Evolutionary conservation across 2,329 filamentous ascomycete genomes (phyloP), one percentile per base, ranked within the genome.

Genomic region (Colletotrichum ledebouriae): DNA sequence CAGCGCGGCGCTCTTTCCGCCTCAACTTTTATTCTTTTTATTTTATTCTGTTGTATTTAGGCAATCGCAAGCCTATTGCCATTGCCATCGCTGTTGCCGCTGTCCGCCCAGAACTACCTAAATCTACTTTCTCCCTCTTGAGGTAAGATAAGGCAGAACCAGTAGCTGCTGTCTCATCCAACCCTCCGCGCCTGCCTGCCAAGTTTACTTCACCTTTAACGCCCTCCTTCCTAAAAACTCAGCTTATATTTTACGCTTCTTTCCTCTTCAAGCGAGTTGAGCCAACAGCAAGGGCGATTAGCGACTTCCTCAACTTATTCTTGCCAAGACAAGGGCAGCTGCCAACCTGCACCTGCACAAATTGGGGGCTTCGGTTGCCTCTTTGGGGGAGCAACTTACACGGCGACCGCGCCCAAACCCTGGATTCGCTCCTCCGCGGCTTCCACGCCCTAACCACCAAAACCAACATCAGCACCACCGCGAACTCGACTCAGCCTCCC

Each of bases 401-500:
- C 41, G 46, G 13, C 13, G 34, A 39, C 9, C 37, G 37, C 37
- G 11, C 37, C 12, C 2, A 39, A 39, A 39, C 13, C 37, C 10
- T 1, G 37, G 34, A 10, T 12, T 13, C 37, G 3, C 34, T 39
- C 37, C 1, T 15, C 37, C 9, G 6, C 25, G 25, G 25, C 25
- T 29, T 29, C 25, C 25, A 29, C 5, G 25, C 13, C 37, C 37
- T 13, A 11, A 39, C 11, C 13, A 15, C 11, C 37, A 39, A 12
- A 11, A 39, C 13, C 37, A 39, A 39, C 34, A 39, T 39, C 34
- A 5, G 12, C 34, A 39, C 12, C 34, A 39, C 11, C 34, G 9
- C 10, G 34, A 39, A 39, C 9, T 53, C 63, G 57, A 56, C 58
- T 62, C 63, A 60, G 63, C 63, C 58, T 61, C 63, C 63, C 17